phyloP scores from a whole-genome alignment of 345 rosid species.

The Salix udensis region DNA sequence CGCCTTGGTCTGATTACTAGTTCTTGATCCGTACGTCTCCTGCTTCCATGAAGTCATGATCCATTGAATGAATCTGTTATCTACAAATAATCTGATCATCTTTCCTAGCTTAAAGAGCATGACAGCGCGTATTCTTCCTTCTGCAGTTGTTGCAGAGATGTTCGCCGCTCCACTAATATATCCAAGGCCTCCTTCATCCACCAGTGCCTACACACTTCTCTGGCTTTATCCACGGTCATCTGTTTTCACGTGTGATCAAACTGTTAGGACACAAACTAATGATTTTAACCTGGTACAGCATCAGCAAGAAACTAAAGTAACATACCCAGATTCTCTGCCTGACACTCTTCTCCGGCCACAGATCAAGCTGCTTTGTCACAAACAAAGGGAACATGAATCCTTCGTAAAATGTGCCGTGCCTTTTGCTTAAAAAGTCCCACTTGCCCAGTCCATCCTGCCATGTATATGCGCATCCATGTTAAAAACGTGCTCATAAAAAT shows the following conservation, averaged over 20 bases:
- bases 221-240: slow-evolving; percentile 66
- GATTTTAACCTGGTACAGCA: not conserved
- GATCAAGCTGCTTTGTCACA: slow-evolving; percentile 64
- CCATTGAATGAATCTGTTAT: not conserved
- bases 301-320: not conserved
- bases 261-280: not conserved
- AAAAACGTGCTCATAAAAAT: not conserved
- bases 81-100: not conserved
- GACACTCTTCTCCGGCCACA: slow-evolving; percentile 73
- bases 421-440: slow-evolving; percentile 80
- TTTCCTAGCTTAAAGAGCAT: not conserved
- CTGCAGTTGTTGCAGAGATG: slow-evolving; percentile 18
- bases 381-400: slow-evolving; percentile 88
- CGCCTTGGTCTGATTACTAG: not conserved
- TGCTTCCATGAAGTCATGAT: not conserved
- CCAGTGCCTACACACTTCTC: slow-evolving; percentile 76
- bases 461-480: not conserved
- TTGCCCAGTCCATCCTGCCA: slow-evolving; percentile 64
- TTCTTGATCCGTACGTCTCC: not conserved
- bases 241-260: slow-evolving; percentile 5
- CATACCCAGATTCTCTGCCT: slow-evolving; percentile 73
- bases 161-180: slow-evolving; percentile 45
- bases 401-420: slow-evolving; percentile 70
- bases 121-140: slow-evolving; percentile 10
- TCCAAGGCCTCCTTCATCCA: slow-evolving; percentile 96